Conservation (phyloP, 2,329 filamentous ascomycete species). For the Colletotrichum gigasporum region DNA sequence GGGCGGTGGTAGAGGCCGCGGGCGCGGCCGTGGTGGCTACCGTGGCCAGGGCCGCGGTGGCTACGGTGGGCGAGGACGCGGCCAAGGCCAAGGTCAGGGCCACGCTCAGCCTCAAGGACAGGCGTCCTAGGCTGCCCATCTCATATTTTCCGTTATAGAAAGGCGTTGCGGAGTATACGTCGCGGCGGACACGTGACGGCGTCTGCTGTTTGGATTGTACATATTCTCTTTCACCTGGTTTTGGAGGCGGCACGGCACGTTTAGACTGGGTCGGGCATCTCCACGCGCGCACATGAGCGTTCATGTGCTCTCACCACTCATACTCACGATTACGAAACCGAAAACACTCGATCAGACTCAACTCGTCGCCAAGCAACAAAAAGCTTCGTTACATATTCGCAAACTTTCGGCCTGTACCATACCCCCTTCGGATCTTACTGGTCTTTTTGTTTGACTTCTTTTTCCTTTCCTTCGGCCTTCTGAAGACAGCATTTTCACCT, state of each 20-base stretch:
- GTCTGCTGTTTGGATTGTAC: slow-evolving; percentile 35
- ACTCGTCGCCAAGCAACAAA: slow-evolving; percentile 22
- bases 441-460: slow-evolving; percentile 32
- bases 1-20: slow-evolving; percentile 40
- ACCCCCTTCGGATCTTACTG: slow-evolving; percentile 28
- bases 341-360: slow-evolving; percentile 24
- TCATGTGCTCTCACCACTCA: slow-evolving; percentile 1
- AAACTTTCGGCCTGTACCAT: slow-evolving; percentile 32
- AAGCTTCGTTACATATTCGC: slow-evolving; percentile 32
- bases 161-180: slow-evolving; percentile 28
- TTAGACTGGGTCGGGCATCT: slow-evolving; percentile 31
- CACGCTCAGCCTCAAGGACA: slow-evolving; percentile 35
- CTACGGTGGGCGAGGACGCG: slow-evolving; percentile 25
- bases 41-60: slow-evolving; percentile 30
- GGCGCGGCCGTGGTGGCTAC: slow-evolving; percentile 36
- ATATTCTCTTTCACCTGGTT: slow-evolving; percentile 29
- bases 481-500: slow-evolving; percentile 27
- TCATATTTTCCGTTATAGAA: slow-evolving; percentile 21
- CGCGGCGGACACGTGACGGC: slow-evolving; percentile 21
- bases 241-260: slow-evolving; percentile 24
- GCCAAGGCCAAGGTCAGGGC: slow-evolving; percentile 33
- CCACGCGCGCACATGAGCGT: slow-evolving; percentile 17
- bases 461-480: slow-evolving; percentile 29
- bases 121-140: slow-evolving; percentile 41
- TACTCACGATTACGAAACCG: slow-evolving; percentile 28